phyloP scores from a whole-genome alignment of 768 basidiomycete species.

The Daedalea quercina region DNA sequence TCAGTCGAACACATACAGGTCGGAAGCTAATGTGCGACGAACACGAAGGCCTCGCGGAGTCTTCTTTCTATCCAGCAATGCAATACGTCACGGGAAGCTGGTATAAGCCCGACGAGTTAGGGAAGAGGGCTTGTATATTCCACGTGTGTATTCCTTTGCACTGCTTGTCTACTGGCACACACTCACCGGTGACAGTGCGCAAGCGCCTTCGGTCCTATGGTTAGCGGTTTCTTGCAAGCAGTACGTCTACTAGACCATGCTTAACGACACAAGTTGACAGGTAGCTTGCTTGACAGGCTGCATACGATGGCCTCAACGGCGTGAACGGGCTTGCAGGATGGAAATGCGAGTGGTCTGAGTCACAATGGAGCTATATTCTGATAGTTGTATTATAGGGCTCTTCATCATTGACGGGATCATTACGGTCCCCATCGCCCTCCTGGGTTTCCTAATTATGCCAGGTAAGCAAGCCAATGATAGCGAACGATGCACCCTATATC shows the following conservation, averaged over 20 bases:
- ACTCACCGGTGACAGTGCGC: slow-evolving; percentile 20
- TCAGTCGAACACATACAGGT: too few species aligned
- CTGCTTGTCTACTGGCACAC: neutral
- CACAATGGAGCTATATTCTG: neutral
- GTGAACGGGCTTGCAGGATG: slow-evolving; percentile 33
- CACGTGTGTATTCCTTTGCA: slow-evolving; percentile 21
- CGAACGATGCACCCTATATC: too few species aligned
- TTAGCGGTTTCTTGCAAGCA: slow-evolving; percentile 36
- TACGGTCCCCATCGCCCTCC: slow-evolving; percentile 30
- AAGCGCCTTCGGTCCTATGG: slow-evolving; percentile 33
- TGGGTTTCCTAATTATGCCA: slow-evolving; percentile 33
- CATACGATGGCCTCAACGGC: slow-evolving; percentile 32
- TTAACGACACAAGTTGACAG: slow-evolving; percentile 9
- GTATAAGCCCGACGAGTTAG: slow-evolving; percentile 36
- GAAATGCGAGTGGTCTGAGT: slow-evolving; percentile 21
- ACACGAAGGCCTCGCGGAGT: slow-evolving; percentile 28
- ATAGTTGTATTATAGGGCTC: slow-evolving; percentile 23
- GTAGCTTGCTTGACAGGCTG: too few species aligned
- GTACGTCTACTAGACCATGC: slow-evolving; percentile 12
- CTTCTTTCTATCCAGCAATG: slow-evolving; percentile 34
- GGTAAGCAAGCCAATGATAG: slow-evolving; percentile 14
- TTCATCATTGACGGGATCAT: slow-evolving; percentile 39
- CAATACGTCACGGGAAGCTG: slow-evolving; percentile 37
- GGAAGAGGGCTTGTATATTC: slow-evolving; percentile 33
- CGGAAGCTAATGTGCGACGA: too few species aligned